Percentiles rank a stretch among this genome's conserved stretches.
Conservation (phyloP, 2,329 filamentous ascomycete genomes). For the Fusarium solani-melongenae region DNA sequence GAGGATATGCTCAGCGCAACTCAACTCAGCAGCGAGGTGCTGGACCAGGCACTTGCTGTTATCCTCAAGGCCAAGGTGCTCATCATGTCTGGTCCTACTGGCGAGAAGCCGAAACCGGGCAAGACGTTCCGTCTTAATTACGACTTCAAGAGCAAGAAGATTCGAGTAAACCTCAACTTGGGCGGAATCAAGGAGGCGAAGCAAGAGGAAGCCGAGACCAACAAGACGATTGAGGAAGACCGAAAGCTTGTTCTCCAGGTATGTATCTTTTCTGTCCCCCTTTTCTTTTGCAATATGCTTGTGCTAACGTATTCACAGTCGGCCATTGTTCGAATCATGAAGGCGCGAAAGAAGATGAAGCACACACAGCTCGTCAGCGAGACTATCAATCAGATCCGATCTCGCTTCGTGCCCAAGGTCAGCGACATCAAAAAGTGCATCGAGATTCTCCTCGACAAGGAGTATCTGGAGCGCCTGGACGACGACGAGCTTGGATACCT, state of each 20-base stretch:
- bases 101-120: constrained; percentile 79
- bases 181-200: constrained; percentile 95
- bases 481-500: constrained; percentile 95
- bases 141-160: constrained; percentile 98
- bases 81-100: constrained; percentile 73
- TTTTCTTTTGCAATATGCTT: neutral
- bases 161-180: constrained; percentile 95
- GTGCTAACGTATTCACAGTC: constrained; percentile 69
- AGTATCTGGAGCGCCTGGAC: constrained; percentile 95
- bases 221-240: constrained; percentile 99
- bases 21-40: constrained; percentile 79
- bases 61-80: constrained; percentile 95
- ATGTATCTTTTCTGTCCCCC: constrained; percentile 49
- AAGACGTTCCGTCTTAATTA: constrained; percentile 89
- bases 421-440: constrained; percentile 99
- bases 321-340: constrained; percentile 99
- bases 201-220: constrained; percentile 95
- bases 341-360: constrained; percentile 99
- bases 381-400: constrained; percentile 94
- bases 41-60: constrained; percentile 88
- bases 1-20: constrained; percentile 88
- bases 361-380: constrained; percentile 94
- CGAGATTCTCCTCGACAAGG: constrained; percentile 97
- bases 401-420: constrained; percentile 91
- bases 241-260: constrained; percentile 97